phyloP scores from a whole-genome alignment of 2,329 filamentous ascomycete species.

The Exophiala dermatitidis region DNA sequence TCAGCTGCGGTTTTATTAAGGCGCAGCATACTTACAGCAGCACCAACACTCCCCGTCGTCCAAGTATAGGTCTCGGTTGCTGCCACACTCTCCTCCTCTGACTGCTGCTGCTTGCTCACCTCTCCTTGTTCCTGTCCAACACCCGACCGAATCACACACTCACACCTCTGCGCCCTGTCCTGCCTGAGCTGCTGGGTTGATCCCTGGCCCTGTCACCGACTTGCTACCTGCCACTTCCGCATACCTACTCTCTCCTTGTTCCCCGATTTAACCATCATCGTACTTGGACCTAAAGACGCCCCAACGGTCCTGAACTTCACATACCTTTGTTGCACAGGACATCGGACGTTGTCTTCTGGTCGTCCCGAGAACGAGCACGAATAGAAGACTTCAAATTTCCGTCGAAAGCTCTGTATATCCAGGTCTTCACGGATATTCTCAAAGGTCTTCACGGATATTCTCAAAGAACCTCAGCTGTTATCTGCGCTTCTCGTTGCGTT shows the following conservation, averaged over 20 bases:
- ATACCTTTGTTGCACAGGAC: constrained; percentile 14
- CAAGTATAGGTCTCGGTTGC: neutral
- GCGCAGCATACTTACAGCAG: no score
- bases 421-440: neutral
- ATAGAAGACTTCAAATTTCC: neutral
- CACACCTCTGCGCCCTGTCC: neutral
- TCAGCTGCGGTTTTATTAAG: no score
- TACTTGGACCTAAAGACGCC: neutral
- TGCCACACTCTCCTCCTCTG: neutral
- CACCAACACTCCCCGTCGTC: no score
- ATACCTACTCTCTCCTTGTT: neutral
- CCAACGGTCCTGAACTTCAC: neutral
- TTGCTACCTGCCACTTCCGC: neutral
- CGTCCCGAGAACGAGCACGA: constrained; percentile 3
- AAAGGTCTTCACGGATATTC: neutral
- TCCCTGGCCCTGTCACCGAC: neutral
- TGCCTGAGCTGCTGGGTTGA: neutral
- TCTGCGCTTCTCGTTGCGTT: neutral
- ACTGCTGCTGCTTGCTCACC: neutral
- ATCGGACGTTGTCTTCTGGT: neutral
- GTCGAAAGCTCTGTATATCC: neutral
- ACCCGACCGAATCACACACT: no score
- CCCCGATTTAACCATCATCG: neutral
- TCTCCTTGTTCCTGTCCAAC: neutral
- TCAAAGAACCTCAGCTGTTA: neutral